Percentiles rank a stretch among this genome's conserved stretches.
Conservation (phyloP, 805 yeast genomes). For the Saturnispora diversa region DNA sequence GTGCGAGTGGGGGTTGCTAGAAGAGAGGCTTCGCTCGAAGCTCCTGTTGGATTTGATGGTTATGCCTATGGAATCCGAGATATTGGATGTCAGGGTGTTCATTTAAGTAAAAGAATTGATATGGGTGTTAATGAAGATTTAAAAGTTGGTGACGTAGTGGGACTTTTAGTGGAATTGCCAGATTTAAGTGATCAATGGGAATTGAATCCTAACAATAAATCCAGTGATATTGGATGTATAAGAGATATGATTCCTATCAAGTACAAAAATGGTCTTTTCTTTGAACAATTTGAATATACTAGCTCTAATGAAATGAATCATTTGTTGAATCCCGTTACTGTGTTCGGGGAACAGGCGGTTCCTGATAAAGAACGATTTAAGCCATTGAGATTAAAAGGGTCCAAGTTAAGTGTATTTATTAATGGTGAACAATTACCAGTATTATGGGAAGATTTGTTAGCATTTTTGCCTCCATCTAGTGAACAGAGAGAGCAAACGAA, state of each 20-base stretch:
- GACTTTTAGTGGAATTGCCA: constrained; percentile 70
- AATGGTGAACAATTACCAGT: constrained; percentile 64
- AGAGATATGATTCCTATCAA: constrained; percentile 86
- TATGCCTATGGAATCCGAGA: constrained; percentile 91
- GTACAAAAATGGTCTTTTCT: constrained; percentile 67
- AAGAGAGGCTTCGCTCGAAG: constrained; percentile 82
- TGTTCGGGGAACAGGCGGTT: constrained; percentile 60
- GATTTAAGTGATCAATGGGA: constrained; percentile 35
- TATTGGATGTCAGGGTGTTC: constrained; percentile 63
- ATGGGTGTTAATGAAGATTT: constrained; percentile 34
- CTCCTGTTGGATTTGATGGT: constrained; percentile 93
- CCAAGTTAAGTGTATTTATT: constrained; percentile 61
- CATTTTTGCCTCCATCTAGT: constrained; percentile 75
- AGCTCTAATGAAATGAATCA: constrained; percentile 66
- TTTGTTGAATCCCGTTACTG: constrained; percentile 60
- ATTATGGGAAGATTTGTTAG: constrained; percentile 54
- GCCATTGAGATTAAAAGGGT: constrained; percentile 44
- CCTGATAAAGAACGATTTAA: constrained; percentile 40
- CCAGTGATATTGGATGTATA: constrained; percentile 35
- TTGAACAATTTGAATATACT: constrained; percentile 78
- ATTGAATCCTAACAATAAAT: constrained; percentile 27
- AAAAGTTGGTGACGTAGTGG: constrained; percentile 72
- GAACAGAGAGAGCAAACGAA: constrained; percentile 31
- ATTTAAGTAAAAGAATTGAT: constrained; percentile 58
- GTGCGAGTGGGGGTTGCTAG: constrained; percentile 80